Conservation (phyloP, 2,329 filamentous ascomycete species). For the Trichophyton verrucosum region DNA sequence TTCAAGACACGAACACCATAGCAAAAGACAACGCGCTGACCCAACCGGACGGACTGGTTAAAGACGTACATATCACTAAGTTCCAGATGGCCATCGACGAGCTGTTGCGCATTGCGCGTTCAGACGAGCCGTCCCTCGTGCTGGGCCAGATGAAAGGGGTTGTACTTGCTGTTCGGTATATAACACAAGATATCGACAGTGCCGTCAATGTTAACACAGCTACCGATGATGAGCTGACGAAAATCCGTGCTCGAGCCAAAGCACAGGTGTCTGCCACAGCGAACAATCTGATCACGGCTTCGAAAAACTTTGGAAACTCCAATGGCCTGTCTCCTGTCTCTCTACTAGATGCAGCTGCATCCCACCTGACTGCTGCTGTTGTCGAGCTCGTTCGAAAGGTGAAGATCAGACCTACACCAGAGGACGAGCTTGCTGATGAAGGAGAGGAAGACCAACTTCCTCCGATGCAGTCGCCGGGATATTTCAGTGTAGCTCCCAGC, state of each 20-base stretch:
- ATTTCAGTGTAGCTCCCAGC: constrained; percentile 49
- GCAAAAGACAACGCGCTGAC: constrained; percentile 62
- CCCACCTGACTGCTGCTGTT: constrained; percentile 72
- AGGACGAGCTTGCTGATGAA: constrained; percentile 63
- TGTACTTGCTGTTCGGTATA: constrained; percentile 66
- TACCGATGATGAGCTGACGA: constrained; percentile 41
- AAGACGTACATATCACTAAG: constrained; percentile 84
- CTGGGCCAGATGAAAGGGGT: constrained; percentile 81
- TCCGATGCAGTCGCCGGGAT: constrained; percentile 55
- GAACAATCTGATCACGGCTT: constrained; percentile 88
- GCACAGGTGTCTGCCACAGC: constrained; percentile 79
- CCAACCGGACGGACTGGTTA: constrained; percentile 63
- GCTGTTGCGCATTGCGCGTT: constrained; percentile 63
- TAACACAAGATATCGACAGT: constrained; percentile 54
- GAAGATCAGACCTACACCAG: constrained; percentile 68
- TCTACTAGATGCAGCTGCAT: constrained; percentile 81
- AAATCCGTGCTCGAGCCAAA: constrained; percentile 57
- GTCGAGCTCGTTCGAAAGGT: constrained; percentile 74
- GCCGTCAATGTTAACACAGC: constrained; percentile 39
- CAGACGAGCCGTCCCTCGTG: constrained; percentile 59
- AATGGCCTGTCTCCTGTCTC: constrained; percentile 86
- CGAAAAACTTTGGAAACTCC: constrained; percentile 76
- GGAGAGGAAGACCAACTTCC: constrained; percentile 47
- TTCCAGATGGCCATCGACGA: constrained; percentile 94
- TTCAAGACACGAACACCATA: constrained; percentile 32